Base-by-base conservation (phyloP, 73 alveolate genomes). In the Breviolum minutum region DNA sequence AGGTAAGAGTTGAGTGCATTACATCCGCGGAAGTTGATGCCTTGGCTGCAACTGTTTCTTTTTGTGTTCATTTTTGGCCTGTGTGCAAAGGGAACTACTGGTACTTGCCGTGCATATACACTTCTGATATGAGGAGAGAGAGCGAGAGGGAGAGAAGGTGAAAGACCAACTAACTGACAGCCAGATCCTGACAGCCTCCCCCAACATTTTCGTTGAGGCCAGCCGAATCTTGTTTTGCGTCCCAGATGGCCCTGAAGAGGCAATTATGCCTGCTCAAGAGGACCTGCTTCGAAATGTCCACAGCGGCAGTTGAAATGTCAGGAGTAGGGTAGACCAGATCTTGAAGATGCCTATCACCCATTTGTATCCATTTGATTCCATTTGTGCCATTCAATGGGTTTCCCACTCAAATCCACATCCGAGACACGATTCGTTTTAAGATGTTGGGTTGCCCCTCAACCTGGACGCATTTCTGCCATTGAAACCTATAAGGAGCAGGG, bases 1-100 rank as follows among this genome's bases (percentile, higher is more conserved):
- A 80, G 88, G 87, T 79, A 26, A 29, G 66, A 27, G 88, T 80
- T 10, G 88, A 80, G 54, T 80, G 88, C 88, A 8, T 48, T 27
- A 66, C 68, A 80, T 8, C 30, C 54, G 62, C 14, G 68, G 32
- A 80, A 48, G 88, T 30, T 48, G 30, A 80, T 48, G 88, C 88
- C 88, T 48, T 69, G 32, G 88, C 88, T 20, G 19, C 81, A n/a
- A 71, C 40, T 20, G 40, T 19, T 29, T 17, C 82, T 73, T 73
- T 73, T 73, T 73, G 40, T 19, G 26, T 24, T 12, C 82, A 19
- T 26, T 19, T 8, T 19, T 73, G 14, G 7, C 40, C 54, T 40
- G 54, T 40, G 54, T 40, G 54, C 54, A 40, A 40, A 40, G 3
- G 54, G 54, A 40, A 40, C 54, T n/a, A n/a, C n/a, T n/a, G n/a